These are phyloP conservation scores for Xylariaceae sp. DNA, from an alignment of 2,329 filamentous ascomycete genomes.

Conservation along the genomic window DNA sequence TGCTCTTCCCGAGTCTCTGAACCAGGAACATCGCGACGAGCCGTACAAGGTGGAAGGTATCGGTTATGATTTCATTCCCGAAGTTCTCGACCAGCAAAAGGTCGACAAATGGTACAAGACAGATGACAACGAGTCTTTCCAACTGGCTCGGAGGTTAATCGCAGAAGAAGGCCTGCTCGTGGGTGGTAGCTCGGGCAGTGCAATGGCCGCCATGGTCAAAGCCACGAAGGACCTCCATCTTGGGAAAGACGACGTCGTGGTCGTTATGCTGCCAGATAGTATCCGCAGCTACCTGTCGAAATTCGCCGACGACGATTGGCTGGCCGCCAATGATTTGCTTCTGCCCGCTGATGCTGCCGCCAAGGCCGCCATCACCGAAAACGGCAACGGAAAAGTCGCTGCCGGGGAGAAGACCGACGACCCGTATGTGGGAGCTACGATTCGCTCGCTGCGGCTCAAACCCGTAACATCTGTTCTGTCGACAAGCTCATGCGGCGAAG, in stretches of 20 bases:
- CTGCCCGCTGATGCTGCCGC: conserved; percentile 48
- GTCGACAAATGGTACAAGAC: conserved; percentile 99
- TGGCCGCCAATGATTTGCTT: conserved; percentile 91
- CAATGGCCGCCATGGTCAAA: conserved; percentile 76
- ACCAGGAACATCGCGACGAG: conserved; percentile 76
- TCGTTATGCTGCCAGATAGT: conserved; percentile 90
- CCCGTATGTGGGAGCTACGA: conserved; percentile 74
- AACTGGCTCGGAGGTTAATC: conserved; percentile 85
- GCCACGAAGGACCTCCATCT: conserved; percentile 76
- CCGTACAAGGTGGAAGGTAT: conserved; percentile 98
- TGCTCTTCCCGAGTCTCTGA: conserved; percentile 75
- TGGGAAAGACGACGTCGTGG: conserved; percentile 79
- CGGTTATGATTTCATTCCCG: conserved; percentile 96
- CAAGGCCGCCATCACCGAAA: conserved; percentile 40
- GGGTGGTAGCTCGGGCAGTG: conserved; percentile 89
- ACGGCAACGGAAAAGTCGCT: conserved; percentile 21
- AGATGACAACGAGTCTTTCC: conserved; percentile 86
- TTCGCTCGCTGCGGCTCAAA: conserved; percentile 82
- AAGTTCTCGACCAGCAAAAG: conserved; percentile 76
- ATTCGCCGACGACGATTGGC: conserved; percentile 98
- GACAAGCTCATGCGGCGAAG: conserved; percentile 72
- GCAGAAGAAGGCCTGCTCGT: conserved; percentile 91
- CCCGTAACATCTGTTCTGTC: conserved; percentile 83
- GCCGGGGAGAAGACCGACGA: conserved; percentile 48
- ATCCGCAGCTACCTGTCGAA: conserved; percentile 97